phyloP scores from a whole-genome alignment of 225 moss, liverwort and hornwort genomes.

The Bryum argenteum region DNA sequence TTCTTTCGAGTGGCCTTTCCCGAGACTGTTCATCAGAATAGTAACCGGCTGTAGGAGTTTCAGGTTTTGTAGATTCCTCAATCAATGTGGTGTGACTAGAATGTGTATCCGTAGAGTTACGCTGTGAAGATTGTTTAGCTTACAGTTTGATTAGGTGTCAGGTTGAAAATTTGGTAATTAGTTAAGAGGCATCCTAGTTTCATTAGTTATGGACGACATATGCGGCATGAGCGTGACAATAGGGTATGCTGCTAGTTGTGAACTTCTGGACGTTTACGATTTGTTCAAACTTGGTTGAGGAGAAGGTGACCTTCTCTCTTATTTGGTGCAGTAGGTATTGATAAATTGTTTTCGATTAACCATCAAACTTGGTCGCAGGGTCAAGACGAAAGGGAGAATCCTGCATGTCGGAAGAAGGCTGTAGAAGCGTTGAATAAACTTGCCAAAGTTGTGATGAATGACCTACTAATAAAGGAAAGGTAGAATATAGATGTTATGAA shows the following conservation, averaged over 20 bases:
- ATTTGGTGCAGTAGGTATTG: slow-evolving; percentile 16
- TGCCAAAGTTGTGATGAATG: slow-evolving; percentile 78
- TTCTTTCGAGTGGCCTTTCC: slow-evolving; percentile 8
- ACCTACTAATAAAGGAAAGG: slow-evolving; percentile 51
- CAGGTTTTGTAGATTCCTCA: slow-evolving; percentile 10
- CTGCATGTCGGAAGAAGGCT: slow-evolving; percentile 45
- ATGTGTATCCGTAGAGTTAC: slow-evolving; percentile 8
- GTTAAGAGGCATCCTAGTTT: neutral
- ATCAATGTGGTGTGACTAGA: slow-evolving; percentile 13
- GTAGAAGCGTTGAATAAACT: slow-evolving; percentile 62
- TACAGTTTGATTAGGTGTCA: neutral
- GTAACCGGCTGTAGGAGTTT: slow-evolving; percentile 14
- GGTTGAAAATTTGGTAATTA: slow-evolving; percentile 14
- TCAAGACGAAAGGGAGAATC: slow-evolving; percentile 42
- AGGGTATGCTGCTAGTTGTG: slow-evolving; percentile 1
- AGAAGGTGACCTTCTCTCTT: slow-evolving; percentile 11
- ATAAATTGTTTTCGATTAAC: slow-evolving; percentile 2
- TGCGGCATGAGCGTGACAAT: slow-evolving; percentile 22
- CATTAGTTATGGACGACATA: neutral
- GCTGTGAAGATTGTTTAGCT: slow-evolving; percentile 19
- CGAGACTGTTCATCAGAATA: neutral
- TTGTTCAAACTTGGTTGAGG: slow-evolving; percentile 11
- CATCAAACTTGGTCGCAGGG: slow-evolving; percentile 35
- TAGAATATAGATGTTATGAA: no score
- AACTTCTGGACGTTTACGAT: no score